Conservation (phyloP, 164 flowering plant species). For the Aristolochia contorta region DNA sequence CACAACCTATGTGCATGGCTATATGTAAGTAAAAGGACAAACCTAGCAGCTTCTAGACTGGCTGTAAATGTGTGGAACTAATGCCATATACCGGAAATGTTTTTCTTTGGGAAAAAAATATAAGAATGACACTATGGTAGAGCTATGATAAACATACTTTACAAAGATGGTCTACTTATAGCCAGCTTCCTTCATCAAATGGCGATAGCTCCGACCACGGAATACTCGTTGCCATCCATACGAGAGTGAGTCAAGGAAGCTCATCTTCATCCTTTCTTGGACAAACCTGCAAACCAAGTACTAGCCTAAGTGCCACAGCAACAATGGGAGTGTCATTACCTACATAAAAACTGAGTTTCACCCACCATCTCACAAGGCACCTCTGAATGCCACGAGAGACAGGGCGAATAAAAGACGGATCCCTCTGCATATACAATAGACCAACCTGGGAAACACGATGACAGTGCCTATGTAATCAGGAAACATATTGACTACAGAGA, state of each 20-base stretch:
- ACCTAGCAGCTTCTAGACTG: too few species aligned
- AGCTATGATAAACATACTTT: neutral
- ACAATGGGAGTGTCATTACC: too few species aligned
- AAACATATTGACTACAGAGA: too few species aligned
- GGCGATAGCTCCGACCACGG: constrained; percentile 91
- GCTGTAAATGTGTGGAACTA: too few species aligned
- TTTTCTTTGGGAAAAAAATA: too few species aligned
- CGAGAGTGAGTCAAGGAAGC: constrained; percentile 25
- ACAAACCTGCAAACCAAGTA: constrained; percentile 60
- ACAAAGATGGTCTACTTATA: constrained; percentile 30
- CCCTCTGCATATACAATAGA: constrained; percentile 76
- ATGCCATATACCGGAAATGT: too few species aligned
- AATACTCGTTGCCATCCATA: constrained; percentile 67
- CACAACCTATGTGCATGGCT: too few species aligned
- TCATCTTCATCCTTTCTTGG: constrained; percentile 62
- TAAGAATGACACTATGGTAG: too few species aligned
- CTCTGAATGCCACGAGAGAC: constrained; percentile 69
- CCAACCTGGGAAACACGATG: constrained; percentile 51
- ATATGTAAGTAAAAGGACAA: too few species aligned
- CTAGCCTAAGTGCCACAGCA: neutral
- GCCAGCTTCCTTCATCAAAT: constrained; percentile 70
- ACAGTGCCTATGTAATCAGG: neutral
- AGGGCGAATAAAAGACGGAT: constrained; percentile 87
- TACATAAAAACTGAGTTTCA: neutral
- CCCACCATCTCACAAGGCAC: constrained; percentile 95